Conservation (phyloP, 2,329 filamentous ascomycete species). For the Penicillium fuscoglaucum region DNA sequence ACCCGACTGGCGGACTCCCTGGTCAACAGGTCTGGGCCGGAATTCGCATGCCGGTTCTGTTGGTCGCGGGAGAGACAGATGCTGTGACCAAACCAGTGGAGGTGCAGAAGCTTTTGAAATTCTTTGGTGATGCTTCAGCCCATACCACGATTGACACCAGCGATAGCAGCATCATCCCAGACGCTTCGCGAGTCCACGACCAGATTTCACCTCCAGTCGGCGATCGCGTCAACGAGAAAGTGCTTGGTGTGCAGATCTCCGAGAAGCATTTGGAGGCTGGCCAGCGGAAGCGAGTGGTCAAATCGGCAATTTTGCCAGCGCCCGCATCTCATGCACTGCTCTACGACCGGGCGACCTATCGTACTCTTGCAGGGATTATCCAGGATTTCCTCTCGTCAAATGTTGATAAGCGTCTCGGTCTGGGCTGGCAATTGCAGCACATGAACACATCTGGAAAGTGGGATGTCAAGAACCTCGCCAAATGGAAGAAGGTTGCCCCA, state of each 20-base stretch:
- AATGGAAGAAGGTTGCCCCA: slow-evolving; percentile 79
- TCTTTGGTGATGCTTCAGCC: slow-evolving; percentile 34
- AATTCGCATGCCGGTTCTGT: slow-evolving; percentile 70
- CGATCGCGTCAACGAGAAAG: slow-evolving; percentile 29
- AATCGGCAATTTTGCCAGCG: slow-evolving; percentile 68
- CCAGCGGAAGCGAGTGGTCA: slow-evolving; percentile 56
- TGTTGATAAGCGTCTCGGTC: slow-evolving; percentile 73
- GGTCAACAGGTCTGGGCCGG: slow-evolving; percentile 70
- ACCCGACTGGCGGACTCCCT: slow-evolving; percentile 64
- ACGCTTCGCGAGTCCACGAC: slow-evolving; percentile 34
- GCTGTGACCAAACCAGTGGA: slow-evolving; percentile 71
- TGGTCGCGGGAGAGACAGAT: slow-evolving; percentile 78
- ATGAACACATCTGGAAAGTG: slow-evolving; percentile 90
- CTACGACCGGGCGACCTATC: slow-evolving; percentile 73
- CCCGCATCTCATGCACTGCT: slow-evolving; percentile 82
- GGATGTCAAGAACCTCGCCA: slow-evolving; percentile 94
- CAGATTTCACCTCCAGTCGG: slow-evolving; percentile 18
- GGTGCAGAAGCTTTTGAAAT: slow-evolving; percentile 63
- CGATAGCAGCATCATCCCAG: slow-evolving; percentile 30
- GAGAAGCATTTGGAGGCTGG: slow-evolving; percentile 21
- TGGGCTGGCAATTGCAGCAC: slow-evolving; percentile 89
- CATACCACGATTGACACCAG: slow-evolving; percentile 30
- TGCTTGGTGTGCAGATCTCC: slow-evolving; percentile 27
- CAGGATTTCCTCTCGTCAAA: slow-evolving; percentile 76
- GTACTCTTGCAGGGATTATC: slow-evolving; percentile 76